Conservation (phyloP, 306 rosid genomes). For the Cucurbita moschata region DNA sequence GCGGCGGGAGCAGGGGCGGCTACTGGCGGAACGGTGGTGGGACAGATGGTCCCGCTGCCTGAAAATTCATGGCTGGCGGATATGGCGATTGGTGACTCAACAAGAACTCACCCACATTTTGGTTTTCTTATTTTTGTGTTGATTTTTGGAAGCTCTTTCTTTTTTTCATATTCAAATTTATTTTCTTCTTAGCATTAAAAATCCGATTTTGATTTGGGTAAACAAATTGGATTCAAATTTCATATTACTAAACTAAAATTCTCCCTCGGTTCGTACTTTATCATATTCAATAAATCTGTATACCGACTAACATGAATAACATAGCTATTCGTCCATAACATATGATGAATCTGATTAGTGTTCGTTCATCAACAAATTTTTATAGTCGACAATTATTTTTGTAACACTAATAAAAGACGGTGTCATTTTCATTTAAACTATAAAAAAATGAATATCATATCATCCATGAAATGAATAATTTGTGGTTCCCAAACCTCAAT, state of each 20-base stretch:
- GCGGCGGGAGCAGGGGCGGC: background rate
- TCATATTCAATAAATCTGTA: too few relatives aligned
- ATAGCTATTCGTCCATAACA: too few relatives aligned
- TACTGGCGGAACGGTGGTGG: background rate
- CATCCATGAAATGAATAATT: too few relatives aligned
- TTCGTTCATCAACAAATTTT: too few relatives aligned
- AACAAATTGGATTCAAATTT: background rate
- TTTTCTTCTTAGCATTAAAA: background rate
- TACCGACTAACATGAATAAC: too few relatives aligned
- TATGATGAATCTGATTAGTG: too few relatives aligned
- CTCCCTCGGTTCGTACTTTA: too few relatives aligned
- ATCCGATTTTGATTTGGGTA: background rate
- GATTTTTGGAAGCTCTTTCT: constrained; percentile 13
- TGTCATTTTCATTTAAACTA: too few relatives aligned
- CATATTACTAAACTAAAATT: background rate
- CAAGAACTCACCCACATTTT: background rate
- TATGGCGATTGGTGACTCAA: constrained; percentile 32
- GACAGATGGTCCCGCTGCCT: constrained; percentile 12
- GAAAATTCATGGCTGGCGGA: constrained; percentile 39
- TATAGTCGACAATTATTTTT: too few relatives aligned
- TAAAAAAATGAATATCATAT: too few relatives aligned
- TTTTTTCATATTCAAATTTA: constrained; percentile 14
- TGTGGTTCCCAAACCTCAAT: too few relatives aligned
- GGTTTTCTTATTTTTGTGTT: constrained; percentile 8
- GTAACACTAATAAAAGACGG: too few relatives aligned